A percentile compares a stretch with the other conserved stretches of the same genome.
Evolutionary conservation across 1,284 basidiomycete species (phyloP).

Genomic region (Fomitopsis betulina): DNA sequence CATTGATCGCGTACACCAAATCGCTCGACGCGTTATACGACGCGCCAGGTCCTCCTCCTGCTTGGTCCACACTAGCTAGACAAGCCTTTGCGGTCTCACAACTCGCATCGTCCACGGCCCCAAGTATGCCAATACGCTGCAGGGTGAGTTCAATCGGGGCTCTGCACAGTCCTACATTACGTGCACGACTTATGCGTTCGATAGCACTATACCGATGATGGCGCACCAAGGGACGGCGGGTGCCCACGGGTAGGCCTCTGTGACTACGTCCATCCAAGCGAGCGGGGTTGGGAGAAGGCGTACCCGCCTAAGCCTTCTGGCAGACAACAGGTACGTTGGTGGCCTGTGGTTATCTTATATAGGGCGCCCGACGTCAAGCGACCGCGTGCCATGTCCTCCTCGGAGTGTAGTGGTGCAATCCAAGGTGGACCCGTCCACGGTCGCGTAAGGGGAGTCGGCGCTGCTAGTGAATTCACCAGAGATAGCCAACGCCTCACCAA

Average conservation of each 20-base stretch:
- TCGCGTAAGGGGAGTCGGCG: no score
- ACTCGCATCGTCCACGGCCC: no score
- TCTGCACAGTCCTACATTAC: background rate
- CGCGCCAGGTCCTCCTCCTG: no score
- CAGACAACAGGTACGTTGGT: background rate
- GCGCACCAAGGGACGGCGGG: conserved; percentile 12
- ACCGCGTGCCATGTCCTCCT: background rate
- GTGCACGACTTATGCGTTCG: background rate
- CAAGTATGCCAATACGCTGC: conserved; percentile 11
- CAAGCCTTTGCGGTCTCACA: no score
- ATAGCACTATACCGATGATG: conserved; percentile 20
- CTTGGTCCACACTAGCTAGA: no score
- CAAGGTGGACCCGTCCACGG: no score
- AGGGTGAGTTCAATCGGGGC: conserved; percentile 9
- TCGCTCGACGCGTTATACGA: background rate
- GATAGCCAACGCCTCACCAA: no score
- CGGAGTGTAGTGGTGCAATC: no score
- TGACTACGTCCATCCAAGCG: conserved; percentile 21
- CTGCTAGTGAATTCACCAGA: no score
- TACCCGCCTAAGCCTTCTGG: background rate
- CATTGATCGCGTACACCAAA: background rate
- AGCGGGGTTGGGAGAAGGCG: conserved; percentile 17
- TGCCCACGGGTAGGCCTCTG: conserved; percentile 14
- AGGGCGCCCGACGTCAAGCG: background rate
- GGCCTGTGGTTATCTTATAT: background rate